Base-by-base conservation (phyloP, 2,329 filamentous ascomycete species). In the Ascochyta fabae region DNA sequence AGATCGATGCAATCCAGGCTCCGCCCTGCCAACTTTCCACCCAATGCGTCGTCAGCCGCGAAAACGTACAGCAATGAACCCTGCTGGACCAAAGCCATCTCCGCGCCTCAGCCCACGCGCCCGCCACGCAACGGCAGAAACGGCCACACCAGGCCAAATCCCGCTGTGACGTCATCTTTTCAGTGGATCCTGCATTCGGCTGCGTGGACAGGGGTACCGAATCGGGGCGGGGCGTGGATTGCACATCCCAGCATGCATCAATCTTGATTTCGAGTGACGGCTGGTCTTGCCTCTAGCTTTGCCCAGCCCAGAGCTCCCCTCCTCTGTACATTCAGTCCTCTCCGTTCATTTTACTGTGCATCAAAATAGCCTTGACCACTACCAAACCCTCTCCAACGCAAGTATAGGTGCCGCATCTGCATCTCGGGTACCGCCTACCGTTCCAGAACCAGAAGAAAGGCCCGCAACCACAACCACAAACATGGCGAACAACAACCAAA, bases 261-360 rank as follows among this genome's bases (percentile, higher is more conserved):
- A 75, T 75, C 73, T 72, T 75, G 71, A 71, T 75, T 75, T 72
- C 65, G 56, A 53, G 56, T 50, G 59, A 62, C 56, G 53, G 53
- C 53, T 58, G 53, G 35, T 52, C 39, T 56, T 39, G 45, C 46
- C 44, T 58, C 49, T 60, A 56, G 50, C 53, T 62, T 50, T 40
- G 40, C 50, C 48, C 41, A 29, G 41, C 49, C 53, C 44, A 39
- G 38, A 53, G 40, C 56, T 56, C 39, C 45, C 46, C 50, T 43
- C 54, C 48, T 49, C 52, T 54, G 35, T 48, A 50, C 43, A 53
- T 56, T 42, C 58, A 48, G 26, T 51, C 38, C 47, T 51, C 53
- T 51, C 38, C n/a, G 38, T 52, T 40, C 42, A 35, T 51, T 40
- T 45, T 41, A 34, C 39, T 43, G 38, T 43, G 31, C 38, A 26